Base-by-base conservation (phyloP, 768 basidiomycete species). In the Serendipita indica region DNA sequence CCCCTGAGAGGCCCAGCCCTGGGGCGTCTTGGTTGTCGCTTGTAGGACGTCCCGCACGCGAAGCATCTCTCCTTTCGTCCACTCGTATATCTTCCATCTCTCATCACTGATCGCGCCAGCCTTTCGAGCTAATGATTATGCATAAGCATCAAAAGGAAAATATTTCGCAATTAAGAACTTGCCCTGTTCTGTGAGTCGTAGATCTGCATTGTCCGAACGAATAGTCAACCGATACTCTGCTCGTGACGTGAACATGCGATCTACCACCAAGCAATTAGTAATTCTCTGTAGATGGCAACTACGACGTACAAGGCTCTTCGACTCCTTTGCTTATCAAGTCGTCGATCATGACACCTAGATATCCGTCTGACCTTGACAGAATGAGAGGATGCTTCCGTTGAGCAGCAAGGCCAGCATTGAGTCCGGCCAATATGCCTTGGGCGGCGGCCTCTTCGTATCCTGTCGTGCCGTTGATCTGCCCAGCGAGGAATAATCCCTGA, bases 401-500 rank as follows among this genome's bases (percentile, higher is more conserved):
- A 5, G 87, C 82, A 0, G 80, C 72, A 2, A 90, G 74, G 0
- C 88, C 91, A 0, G 91, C 91, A 59, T 94, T 93, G 56, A 88
- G 82, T 1, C 91, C 90, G 1, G 90, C 91, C 0, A 94, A 70
- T n/a, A 80, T 72, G 6, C 91, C 91, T 67, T 93, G 91, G 2
- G 87, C 89, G 1, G 88, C 91, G 1, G 91, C 91, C 71, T 94
- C 91, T 67, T 94, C 91, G 67, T 94, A 94, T 3, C 91, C 91
- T 1, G 91, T 94, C 0, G 91, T 94, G 10, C 86, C 86, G 63
- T 92, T 93, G 65, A 93, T 93, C 68, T 93, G 89, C 2, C 90
- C 89, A 0, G 89, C 88, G 20, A 93, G 78, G 69, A 86, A 93
- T 2, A 93, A 75, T 1, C 89, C 89, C 79, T 86, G 45, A 10